Evolutionary conservation across 2,329 filamentous ascomycete genomes (phyloP), one percentile per base, ranked within the genome.

Genomic region (Paecilomyces sp.): DNA sequence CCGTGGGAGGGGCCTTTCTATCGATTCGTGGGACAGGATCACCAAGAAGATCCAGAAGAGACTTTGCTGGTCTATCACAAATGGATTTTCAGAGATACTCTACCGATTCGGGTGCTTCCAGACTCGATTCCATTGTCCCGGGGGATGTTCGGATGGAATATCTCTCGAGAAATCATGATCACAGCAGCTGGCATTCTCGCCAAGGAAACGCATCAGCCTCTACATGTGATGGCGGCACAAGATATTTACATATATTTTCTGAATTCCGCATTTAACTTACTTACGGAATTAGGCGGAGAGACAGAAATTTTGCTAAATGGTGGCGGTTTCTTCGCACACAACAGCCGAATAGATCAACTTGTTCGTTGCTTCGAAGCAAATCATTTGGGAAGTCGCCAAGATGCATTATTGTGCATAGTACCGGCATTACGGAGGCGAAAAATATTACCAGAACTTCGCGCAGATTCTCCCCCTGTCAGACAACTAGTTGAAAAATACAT

Each of bases 211-310:
- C 61, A 64, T 0, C 70, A 68, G 55, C 41, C 33, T 3, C 7
- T 73, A 0, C 65, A 69, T 25, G 58, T 15, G 0, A 71, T 74
- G 70, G 65, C 57, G 4, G 72, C 73, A 0, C 73, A 74, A 24
- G 71, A 75, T 31, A 63, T 75, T 7, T 75, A 68, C n/a, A 63
- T 71, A 1, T 63, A 66, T 6, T 70, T 71, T 33, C 63, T 74
- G n/a, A 62, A 59, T 6, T 54, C 60, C 9, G 63, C 64, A 2
- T 56, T 68, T 1, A 6, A 25, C 0, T 56, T 57, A 11, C 3
- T 70, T 3, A 8, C 59, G 0, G 56, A 61, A 0, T 47, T 69
- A 12, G 64, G 63, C 1, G 64, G 68, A 0, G 55, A 64, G 0
- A 61, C 62, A 2, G 62, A 64, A 30, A n/a, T 72, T 1, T 24